Evolutionary conservation across 768 basidiomycete genomes (phyloP).

Genomic region (Tubosaeta brunneosetosa): DNA sequence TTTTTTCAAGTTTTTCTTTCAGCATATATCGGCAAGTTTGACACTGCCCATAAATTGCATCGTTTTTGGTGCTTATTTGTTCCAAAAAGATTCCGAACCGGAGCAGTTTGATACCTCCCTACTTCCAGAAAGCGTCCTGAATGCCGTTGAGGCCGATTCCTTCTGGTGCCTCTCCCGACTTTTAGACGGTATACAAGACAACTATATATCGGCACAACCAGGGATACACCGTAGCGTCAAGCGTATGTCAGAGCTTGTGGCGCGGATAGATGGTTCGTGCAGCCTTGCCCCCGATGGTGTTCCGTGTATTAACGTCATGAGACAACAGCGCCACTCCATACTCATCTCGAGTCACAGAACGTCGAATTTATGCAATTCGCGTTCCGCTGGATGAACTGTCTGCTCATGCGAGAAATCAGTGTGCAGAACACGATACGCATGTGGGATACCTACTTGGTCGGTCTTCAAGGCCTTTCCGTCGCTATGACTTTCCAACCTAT

Average conservation of each 20-base stretch:
- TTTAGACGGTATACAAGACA: conserved; percentile 96
- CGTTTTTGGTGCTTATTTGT: conserved; percentile 2
- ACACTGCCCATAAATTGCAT: background rate
- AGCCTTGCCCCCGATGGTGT: background rate
- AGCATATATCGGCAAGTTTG: conserved; percentile 77
- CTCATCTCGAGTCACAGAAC: conserved; percentile 83
- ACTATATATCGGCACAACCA: conserved; percentile 95
- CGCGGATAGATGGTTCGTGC: conserved; percentile 74
- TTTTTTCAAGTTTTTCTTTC: conserved; percentile 98
- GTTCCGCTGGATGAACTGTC: conserved; percentile 99
- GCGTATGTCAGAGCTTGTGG: conserved; percentile 91
- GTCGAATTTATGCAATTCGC: conserved; percentile 99
- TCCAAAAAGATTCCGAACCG: conserved; percentile 74
- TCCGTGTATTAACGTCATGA: background rate
- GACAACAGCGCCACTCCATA: conserved; percentile 68
- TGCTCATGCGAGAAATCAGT: conserved; percentile 96
- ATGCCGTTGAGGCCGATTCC: conserved; percentile 92
- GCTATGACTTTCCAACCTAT: background rate
- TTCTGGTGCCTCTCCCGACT: conserved; percentile 98
- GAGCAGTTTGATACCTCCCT: conserved; percentile 79
- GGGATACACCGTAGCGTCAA: conserved; percentile 92
- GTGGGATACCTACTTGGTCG: conserved; percentile 99
- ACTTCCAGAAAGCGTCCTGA: conserved; percentile 64
- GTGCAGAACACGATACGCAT: conserved; percentile 96
- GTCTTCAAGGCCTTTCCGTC: conserved; percentile 24